Conservation (phyloP, 2,329 filamentous ascomycete species). For the Venturiaceae sp. region DNA sequence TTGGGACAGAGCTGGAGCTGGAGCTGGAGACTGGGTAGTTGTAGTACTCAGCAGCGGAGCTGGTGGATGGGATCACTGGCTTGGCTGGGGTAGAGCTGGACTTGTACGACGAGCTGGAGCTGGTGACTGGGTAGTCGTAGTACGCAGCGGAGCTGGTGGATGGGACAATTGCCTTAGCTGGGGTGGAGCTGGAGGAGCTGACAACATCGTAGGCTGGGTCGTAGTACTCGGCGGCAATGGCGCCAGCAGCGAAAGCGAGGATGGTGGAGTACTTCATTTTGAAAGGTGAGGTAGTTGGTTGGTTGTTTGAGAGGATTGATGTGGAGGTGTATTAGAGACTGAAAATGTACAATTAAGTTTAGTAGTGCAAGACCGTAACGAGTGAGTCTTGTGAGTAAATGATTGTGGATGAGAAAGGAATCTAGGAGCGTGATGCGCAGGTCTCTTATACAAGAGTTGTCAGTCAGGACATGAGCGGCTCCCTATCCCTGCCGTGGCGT, state of each 20-base stretch:
- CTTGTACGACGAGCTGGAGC: background rate
- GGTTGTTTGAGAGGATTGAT: background rate
- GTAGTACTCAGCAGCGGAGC: background rate
- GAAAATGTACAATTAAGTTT: background rate
- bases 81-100: background rate
- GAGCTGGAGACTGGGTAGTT: background rate
- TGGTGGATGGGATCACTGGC: background rate
- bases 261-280: background rate
- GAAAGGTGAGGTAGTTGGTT: background rate
- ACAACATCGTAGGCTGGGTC: background rate
- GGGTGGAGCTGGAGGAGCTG: background rate
- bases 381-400: constrained; percentile 1
- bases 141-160: background rate
- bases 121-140: background rate
- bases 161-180: background rate
- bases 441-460: background rate
- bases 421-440: background rate
- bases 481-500: background rate
- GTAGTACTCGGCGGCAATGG: background rate
- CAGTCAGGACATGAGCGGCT: background rate
- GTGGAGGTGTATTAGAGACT: background rate
- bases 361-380: background rate
- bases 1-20: background rate
- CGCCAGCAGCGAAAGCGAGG: background rate
- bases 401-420: background rate